These are phyloP conservation scores for Oldenlandia corymbosa DNA, from an alignment of 257 asterid genomes.

Conservation along the genomic window DNA sequence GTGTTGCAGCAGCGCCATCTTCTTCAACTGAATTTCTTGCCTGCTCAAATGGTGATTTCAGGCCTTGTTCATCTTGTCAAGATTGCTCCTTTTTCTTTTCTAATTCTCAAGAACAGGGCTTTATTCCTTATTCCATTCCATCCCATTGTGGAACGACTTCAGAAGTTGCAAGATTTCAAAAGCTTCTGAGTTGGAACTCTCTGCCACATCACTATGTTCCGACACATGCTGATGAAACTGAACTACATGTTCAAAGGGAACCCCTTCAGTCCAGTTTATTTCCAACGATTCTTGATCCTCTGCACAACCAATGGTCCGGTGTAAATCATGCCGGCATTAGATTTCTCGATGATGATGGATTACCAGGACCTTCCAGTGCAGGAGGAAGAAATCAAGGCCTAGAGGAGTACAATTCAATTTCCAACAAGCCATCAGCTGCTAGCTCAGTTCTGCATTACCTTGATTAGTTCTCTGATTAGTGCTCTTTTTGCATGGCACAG, in stretches of 20 bases:
- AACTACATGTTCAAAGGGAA: slow-evolving; percentile 40
- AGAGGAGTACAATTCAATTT: slow-evolving; percentile 12
- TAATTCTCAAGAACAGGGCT: slow-evolving; percentile 4
- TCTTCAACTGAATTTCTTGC: slow-evolving; percentile 1
- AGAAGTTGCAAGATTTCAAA: slow-evolving; percentile 4
- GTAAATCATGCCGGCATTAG: slow-evolving; percentile 11
- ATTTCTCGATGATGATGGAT: slow-evolving; percentile 22
- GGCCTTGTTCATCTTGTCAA: slow-evolving; percentile 13
- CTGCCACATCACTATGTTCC: slow-evolving; percentile 16
- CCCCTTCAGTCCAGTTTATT: slow-evolving; percentile 72
- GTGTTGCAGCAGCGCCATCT: not conserved
- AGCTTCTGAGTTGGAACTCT: slow-evolving; percentile 7
- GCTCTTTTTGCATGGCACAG: not conserved
- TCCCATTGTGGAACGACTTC: not conserved
- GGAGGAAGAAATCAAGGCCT: slow-evolving; percentile 20
- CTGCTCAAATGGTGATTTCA: not conserved
- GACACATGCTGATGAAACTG: not conserved
- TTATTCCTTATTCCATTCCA: slow-evolving; percentile 6
- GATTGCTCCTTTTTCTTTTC: slow-evolving; percentile 12
- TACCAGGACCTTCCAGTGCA: slow-evolving; percentile 22
- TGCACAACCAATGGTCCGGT: slow-evolving; percentile 24
- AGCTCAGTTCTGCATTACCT: slow-evolving; percentile 23
- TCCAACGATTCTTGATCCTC: slow-evolving; percentile 12
- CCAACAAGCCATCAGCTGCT: slow-evolving; percentile 20
- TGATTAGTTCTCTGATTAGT: no score